Conservation (phyloP, 2,329 filamentous ascomycete genomes). For the Dryadomyces quercivorus region DNA sequence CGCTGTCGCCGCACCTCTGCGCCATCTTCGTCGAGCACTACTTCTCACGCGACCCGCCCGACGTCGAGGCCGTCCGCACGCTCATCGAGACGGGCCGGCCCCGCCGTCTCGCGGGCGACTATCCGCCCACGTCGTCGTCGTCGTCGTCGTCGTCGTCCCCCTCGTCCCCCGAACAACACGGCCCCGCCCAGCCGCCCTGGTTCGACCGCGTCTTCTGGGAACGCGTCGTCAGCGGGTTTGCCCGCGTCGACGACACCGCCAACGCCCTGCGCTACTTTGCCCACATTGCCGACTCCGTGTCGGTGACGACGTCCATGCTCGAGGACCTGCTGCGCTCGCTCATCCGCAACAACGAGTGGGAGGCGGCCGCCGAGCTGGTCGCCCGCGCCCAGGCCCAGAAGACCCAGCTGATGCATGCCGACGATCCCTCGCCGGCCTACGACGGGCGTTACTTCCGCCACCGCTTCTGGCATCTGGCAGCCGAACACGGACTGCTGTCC, state of each 20-base stretch:
- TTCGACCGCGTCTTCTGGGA: constrained; percentile 58
- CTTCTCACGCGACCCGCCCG: constrained; percentile 44
- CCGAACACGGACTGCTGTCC: constrained; percentile 24
- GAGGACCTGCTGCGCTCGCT: constrained; percentile 26
- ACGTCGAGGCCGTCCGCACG: constrained; percentile 45
- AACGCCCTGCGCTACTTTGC: constrained; percentile 37
- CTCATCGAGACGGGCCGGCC: constrained; percentile 41
- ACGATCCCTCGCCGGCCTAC: background rate
- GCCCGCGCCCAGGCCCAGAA: constrained; percentile 15
- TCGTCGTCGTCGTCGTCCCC: too few relatives aligned
- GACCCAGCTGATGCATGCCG: background rate
- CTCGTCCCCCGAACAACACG: background rate
- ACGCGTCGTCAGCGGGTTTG: constrained; percentile 56
- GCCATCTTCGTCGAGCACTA: constrained; percentile 61
- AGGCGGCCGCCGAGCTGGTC: constrained; percentile 16
- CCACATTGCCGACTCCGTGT: constrained; percentile 27
- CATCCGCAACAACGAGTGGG: constrained; percentile 11
- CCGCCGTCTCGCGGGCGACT: background rate
- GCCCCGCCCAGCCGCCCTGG: background rate
- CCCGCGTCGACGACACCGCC: constrained; percentile 35
- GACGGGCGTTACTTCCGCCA: constrained; percentile 30
- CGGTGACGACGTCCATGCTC: constrained; percentile 29
- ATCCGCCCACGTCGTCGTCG: too few relatives aligned
- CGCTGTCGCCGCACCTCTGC: constrained; percentile 54
- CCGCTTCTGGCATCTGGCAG: constrained; percentile 36